Evolutionary conservation across 768 basidiomycete genomes (phyloP).

Genomic region (Psilocybe sp.): DNA sequence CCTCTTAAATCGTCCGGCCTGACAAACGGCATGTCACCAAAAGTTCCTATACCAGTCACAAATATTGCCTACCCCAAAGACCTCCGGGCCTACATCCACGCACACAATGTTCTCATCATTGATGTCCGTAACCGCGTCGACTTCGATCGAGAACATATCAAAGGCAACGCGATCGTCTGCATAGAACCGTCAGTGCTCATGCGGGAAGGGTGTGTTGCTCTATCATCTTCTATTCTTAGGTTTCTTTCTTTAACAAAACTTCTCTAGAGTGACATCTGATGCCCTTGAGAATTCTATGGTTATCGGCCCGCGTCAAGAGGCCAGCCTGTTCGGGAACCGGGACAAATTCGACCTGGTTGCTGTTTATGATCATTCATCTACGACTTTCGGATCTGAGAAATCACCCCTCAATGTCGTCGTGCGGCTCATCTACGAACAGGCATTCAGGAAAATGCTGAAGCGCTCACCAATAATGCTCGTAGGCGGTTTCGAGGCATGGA

Average conservation of each 20-base stretch:
- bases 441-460: conserved; percentile 69
- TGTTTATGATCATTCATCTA: conserved; percentile 73
- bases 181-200: conserved; percentile 78
- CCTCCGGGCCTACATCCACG: conserved; percentile 53
- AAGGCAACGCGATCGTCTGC: conserved; percentile 68
- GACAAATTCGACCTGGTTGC: conserved; percentile 88
- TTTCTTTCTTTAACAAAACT: conserved; percentile 2
- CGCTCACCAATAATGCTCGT: conserved; percentile 79
- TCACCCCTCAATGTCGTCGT: conserved; percentile 60
- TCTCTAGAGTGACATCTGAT: conserved; percentile 56
- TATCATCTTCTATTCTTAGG: conserved; percentile 1
- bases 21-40: conserved; percentile 31
- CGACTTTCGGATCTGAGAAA: conserved; percentile 40
- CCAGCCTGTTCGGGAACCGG: conserved; percentile 75
- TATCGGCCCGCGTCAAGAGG: conserved; percentile 68
- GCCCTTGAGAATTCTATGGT: conserved; percentile 74
- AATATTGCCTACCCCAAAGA: conserved; percentile 60
- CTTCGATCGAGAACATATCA: conserved; percentile 74
- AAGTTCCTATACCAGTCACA: conserved; percentile 46
- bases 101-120: conserved; percentile 68
- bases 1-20: conserved; percentile 31
- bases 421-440: conserved; percentile 68
- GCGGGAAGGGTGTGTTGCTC: conserved; percentile 57
- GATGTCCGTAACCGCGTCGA: conserved; percentile 81
- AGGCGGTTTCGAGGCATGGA: conserved; percentile 87